Percentiles rank a stretch among this genome's conserved stretches.
These are phyloP conservation scores for Knoxia roxburghii DNA, from an alignment of 257 asterid genomes.

Conservation along the genomic window DNA sequence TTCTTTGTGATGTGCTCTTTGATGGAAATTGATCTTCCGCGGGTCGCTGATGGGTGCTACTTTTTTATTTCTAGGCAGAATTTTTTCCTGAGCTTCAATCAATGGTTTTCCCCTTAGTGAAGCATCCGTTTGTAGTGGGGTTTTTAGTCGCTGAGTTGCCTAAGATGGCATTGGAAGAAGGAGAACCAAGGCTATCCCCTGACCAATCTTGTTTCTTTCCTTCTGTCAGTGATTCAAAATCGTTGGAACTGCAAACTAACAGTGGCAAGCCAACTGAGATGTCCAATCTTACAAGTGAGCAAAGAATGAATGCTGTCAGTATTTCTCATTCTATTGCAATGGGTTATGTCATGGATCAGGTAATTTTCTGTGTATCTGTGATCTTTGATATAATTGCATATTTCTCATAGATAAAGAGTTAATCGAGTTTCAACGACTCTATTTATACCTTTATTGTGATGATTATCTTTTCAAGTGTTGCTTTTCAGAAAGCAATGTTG, in stretches of 20 bases:
- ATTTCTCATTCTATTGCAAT: slow-evolving; percentile 75
- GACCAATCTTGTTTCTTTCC: slow-evolving; percentile 42
- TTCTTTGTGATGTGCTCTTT: background rate
- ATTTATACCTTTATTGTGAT: background rate
- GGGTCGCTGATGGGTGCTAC: slow-evolving; percentile 24
- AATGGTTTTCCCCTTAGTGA: slow-evolving; percentile 84
- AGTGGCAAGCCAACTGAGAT: slow-evolving; percentile 38
- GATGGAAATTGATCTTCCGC: background rate
- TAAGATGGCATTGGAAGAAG: slow-evolving; percentile 27
- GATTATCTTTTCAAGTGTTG: slow-evolving; percentile 1
- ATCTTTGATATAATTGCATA: background rate
- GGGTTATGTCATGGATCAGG: slow-evolving; percentile 99
- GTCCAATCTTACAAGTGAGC: slow-evolving; percentile 52
- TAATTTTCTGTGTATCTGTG: slow-evolving; percentile 16
- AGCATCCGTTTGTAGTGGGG: slow-evolving; percentile 93
- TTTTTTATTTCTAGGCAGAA: slow-evolving; percentile 61
- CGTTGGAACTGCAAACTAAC: slow-evolving; percentile 35
- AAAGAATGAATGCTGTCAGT: slow-evolving; percentile 62
- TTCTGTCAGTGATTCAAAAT: slow-evolving; percentile 30
- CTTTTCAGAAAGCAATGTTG: slow-evolving; percentile 78
- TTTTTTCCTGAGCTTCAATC: slow-evolving; percentile 77
- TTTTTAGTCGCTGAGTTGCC: slow-evolving; percentile 93
- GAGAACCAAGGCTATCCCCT: slow-evolving; percentile 30
- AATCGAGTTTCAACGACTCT: background rate
- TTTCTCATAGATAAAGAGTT: background rate